Evolutionary conservation across 768 basidiomycete genomes (phyloP).

Genomic region (Mycena belliarum): DNA sequence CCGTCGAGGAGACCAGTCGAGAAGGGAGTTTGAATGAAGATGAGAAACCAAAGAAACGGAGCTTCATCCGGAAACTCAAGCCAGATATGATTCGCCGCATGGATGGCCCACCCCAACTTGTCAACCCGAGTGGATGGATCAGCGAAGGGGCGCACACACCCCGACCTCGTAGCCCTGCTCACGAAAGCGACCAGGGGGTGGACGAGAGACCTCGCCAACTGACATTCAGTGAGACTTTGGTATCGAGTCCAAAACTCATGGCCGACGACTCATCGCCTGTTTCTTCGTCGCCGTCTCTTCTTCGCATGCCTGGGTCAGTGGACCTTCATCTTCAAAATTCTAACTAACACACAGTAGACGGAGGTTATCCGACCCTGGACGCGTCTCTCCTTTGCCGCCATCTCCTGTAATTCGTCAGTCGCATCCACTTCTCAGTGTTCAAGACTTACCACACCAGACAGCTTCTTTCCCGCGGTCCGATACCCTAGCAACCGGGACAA

Average conservation of each 20-base stretch:
- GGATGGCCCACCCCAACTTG: constrained; percentile 64
- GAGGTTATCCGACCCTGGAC: constrained; percentile 40
- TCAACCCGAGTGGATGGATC: constrained; percentile 77
- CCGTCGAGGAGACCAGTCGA: constrained; percentile 25
- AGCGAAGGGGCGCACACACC: constrained; percentile 43
- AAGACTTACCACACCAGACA: constrained; percentile 9
- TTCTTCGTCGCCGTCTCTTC: constrained; percentile 14
- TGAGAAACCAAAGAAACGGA: constrained; percentile 24
- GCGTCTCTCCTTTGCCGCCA: constrained; percentile 32
- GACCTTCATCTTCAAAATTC: not conserved
- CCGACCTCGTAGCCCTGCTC: constrained; percentile 2
- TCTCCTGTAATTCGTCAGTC: constrained; percentile 36
- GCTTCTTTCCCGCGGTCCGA: constrained; percentile 39
- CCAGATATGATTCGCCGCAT: constrained; percentile 80
- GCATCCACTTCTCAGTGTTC: not conserved
- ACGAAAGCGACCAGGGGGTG: not conserved
- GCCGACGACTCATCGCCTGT: not conserved
- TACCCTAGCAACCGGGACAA: constrained; percentile 27
- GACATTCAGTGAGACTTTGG: constrained; percentile 23
- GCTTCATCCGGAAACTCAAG: constrained; percentile 43
- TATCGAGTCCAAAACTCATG: constrained; percentile 14
- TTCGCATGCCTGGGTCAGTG: constrained; percentile 14
- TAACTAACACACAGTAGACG: constrained; percentile 24
- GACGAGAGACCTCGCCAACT: constrained; percentile 18
- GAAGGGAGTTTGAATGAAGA: constrained; percentile 14